These are phyloP conservation scores for Spergularia bocconei DNA, from an alignment of 148 eudicot species.

Conservation along the genomic window DNA sequence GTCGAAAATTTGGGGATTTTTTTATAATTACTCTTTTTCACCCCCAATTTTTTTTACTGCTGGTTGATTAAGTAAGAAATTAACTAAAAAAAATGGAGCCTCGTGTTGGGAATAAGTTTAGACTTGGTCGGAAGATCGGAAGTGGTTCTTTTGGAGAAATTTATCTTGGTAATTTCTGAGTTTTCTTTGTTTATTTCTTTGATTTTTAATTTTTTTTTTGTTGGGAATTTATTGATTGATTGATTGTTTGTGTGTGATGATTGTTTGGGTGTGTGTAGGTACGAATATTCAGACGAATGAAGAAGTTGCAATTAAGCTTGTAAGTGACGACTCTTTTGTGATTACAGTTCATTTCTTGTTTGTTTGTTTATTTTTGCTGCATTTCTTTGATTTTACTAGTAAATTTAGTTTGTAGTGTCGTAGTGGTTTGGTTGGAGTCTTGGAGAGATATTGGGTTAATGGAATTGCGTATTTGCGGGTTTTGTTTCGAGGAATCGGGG, in stretches of 20 bases:
- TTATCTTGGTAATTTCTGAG: slow-evolving; percentile 5
- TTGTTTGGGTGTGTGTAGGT: slow-evolving; percentile 10
- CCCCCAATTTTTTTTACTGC: background rate
- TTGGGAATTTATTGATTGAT: background rate
- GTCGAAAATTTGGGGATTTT: too few relatives aligned
- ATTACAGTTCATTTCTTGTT: background rate
- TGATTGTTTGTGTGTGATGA: slow-evolving; percentile 1
- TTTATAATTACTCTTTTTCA: background rate
- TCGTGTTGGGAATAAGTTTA: slow-evolving; percentile 12
- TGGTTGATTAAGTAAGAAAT: background rate
- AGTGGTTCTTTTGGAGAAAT: slow-evolving; percentile 21
- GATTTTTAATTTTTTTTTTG: background rate
- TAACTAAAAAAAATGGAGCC: background rate
- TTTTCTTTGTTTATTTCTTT: background rate
- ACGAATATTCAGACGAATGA: slow-evolving; percentile 32
- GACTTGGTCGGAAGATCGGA: slow-evolving; percentile 18
- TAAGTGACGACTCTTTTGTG: background rate
- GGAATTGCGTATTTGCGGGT: background rate
- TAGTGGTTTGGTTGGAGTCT: background rate
- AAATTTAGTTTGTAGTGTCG: background rate
- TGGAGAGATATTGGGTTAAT: background rate
- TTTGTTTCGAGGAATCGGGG: background rate
- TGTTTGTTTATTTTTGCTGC: background rate
- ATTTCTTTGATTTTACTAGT: background rate
- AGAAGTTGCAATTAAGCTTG: slow-evolving; percentile 32